Percentiles rank a stretch among this genome's conserved stretches.
These are phyloP conservation scores for Fusarium pseudonygamai DNA, from an alignment of 2,329 filamentous ascomycete species.

Conservation along the genomic window DNA sequence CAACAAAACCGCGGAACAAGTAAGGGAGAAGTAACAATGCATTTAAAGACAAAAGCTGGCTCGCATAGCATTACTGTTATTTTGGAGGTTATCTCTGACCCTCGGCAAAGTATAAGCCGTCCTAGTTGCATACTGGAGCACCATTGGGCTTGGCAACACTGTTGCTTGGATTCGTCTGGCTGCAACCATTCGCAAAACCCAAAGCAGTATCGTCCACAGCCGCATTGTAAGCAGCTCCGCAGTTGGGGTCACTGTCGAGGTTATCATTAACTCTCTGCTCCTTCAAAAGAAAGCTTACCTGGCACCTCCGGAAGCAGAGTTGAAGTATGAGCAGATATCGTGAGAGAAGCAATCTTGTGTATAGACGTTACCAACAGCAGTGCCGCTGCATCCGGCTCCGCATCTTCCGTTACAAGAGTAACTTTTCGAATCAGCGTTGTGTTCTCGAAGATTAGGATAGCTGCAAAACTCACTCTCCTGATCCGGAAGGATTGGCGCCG, in stretches of 20 bases:
- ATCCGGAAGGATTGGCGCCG: slow-evolving; percentile 51
- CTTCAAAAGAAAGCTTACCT: slow-evolving; percentile 43
- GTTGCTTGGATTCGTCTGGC: slow-evolving; percentile 48
- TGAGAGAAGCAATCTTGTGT: slow-evolving; percentile 62
- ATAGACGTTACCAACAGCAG: slow-evolving; percentile 57
- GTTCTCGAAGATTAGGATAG: fast-evolving
- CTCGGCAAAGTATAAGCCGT: fast-evolving
- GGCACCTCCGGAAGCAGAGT: slow-evolving; percentile 57
- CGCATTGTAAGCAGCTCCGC: slow-evolving; percentile 54
- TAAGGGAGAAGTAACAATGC: too few species aligned
- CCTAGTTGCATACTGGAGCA: slow-evolving; percentile 40
- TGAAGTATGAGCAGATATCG: slow-evolving; percentile 62
- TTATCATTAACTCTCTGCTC: not conserved
- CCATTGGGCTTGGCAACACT: slow-evolving; percentile 40
- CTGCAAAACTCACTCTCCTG: slow-evolving; percentile 53
- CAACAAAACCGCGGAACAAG: fast-evolving
- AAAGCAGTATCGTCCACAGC: slow-evolving; percentile 55
- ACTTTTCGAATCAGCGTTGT: slow-evolving; percentile 39
- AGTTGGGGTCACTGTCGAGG: slow-evolving; percentile 55
- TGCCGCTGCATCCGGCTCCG: slow-evolving; percentile 56
- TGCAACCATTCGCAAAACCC: slow-evolving; percentile 48
- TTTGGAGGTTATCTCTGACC: fast-evolving
- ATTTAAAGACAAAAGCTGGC: too few species aligned
- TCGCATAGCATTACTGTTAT: fast-evolving
- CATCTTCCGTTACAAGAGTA: slow-evolving; percentile 61